phyloP scores from a whole-genome alignment of 108 stramenopile species.

The Cylindrotheca closterium region DNA sequence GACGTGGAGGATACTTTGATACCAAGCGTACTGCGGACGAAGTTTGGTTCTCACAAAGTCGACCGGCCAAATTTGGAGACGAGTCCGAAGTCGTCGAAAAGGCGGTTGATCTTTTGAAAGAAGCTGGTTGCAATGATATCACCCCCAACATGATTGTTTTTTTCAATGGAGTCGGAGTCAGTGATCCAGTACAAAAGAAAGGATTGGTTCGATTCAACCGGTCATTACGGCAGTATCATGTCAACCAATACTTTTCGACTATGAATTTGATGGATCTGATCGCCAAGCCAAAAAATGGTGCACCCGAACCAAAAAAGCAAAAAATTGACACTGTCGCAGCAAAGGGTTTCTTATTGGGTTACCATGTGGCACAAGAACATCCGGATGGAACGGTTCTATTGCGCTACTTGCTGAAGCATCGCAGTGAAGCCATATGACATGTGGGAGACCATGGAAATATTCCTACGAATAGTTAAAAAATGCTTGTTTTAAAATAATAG shows the following conservation, averaged over 20 bases:
- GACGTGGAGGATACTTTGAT: conserved; percentile 67
- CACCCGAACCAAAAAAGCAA: conserved; percentile 3
- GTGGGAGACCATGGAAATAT: too few relatives aligned
- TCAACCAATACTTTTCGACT: conserved; percentile 38
- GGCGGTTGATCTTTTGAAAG: conserved; percentile 43
- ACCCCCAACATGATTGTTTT: conserved; percentile 45
- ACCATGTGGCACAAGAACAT: conserved; percentile 73
- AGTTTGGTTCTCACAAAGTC: conserved; percentile 41
- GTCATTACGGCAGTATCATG: conserved; percentile 33
- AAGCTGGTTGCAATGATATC: conserved; percentile 60
- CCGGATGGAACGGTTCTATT: conserved; percentile 54
- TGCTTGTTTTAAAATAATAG: too few relatives aligned
- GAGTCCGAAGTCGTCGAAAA: conserved; percentile 36
- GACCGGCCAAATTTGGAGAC: conserved; percentile 32
- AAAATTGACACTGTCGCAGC: conserved; percentile 19
- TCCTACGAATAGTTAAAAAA: too few relatives aligned
- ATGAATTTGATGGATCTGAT: conserved; percentile 37
- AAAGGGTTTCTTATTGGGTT: conserved; percentile 53
- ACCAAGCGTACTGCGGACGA: conserved; percentile 42
- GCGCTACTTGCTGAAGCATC: conserved; percentile 34
- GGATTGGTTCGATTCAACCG: conserved; percentile 41
- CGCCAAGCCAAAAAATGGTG: conserved; percentile 1
- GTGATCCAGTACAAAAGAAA: conserved; percentile 34
- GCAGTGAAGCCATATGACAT: neutral
- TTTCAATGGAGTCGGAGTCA: conserved; percentile 21